Base-by-base conservation (phyloP, 495 filamentous ascomycete genomes). In the Gamarada debralockiae region DNA sequence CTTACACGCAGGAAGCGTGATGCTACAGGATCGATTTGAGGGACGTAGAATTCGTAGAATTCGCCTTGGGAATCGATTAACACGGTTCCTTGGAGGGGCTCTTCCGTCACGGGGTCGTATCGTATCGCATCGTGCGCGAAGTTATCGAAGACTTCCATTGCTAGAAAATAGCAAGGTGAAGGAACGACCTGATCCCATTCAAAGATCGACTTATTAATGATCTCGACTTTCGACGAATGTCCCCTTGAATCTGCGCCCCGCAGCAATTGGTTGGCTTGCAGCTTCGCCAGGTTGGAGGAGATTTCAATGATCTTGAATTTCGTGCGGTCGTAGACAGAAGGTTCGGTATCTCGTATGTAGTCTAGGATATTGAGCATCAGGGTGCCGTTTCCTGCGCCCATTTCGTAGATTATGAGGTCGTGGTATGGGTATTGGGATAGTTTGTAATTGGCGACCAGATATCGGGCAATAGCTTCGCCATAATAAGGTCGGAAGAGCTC, bases 61-160 rank as follows among this genome's bases (percentile, higher is more conserved):
- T 97, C 92, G 61, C 92, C 92, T n/a, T 78, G 62, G 9, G 70
- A 70, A 63, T 95, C 89, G 68, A 97, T 89, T 20, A 97, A 70
- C 10, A 96, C 93, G 34, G 78, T 81, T 36, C 89, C 89, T 70
- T 99, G 93, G 41, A 93, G 76, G 0, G 92, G 85, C 42, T 81
- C 63, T 61, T 87, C 83, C 15, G 89, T 95, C 29, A 68, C 61
- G 5, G 78, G 70, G 67, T 96, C 83, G 74, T 96, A 97, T 57
- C 93, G 90, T 60, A 99, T 80, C 36, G 83, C 76, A 72, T 99
- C 93, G 72, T 99, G 93, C 20, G 88, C 83, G 69, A 99, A 97
- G 70, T 99, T 99, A 71, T 99, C 93, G 62, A 97, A 92, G 50
- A 99, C 93, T 65, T 99, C 93, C 60, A 99, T 84, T n/a, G 92